These are phyloP conservation scores for Phytophthora ohioensis DNA, from an alignment of 352 stramenopile genomes.

Conservation along the genomic window DNA sequence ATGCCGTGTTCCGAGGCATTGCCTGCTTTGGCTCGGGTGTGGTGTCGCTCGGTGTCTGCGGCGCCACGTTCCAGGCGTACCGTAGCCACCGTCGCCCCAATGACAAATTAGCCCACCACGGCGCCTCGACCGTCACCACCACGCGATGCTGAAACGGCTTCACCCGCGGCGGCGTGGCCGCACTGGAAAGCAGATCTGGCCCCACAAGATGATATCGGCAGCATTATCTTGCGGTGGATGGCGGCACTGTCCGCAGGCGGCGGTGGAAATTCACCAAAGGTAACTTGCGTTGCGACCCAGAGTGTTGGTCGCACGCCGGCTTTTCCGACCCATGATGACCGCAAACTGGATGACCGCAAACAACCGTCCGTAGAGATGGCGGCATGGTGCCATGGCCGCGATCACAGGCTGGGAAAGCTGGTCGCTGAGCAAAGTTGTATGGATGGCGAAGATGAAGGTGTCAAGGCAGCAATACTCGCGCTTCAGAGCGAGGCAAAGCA, in stretches of 20 bases:
- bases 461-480: not conserved
- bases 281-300: not conserved
- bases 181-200: not conserved
- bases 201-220: slow-evolving; percentile 22
- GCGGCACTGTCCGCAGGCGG: too few relatives aligned
- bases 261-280: not conserved
- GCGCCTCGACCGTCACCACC: slow-evolving; percentile 21
- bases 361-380: slow-evolving; percentile 1
- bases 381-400: not conserved
- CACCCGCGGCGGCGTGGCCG: not conserved
- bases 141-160: slow-evolving; percentile 23
- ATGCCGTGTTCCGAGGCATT: too few relatives aligned
- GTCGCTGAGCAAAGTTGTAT: slow-evolving; percentile 4
- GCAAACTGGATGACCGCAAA: not conserved
- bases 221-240: not conserved
- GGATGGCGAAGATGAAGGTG: not conserved
- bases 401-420: slow-evolving; percentile 7
- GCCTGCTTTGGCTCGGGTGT: not conserved
- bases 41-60: not conserved
- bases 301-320: slow-evolving; percentile 13
- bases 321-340: slow-evolving; percentile 8
- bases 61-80: not conserved
- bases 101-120: slow-evolving; percentile 19
- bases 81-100: not conserved
- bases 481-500: slow-evolving; percentile 5